Evolutionary conservation across 495 filamentous ascomycete genomes (phyloP).

Genomic region (Penicillium canariense): DNA sequence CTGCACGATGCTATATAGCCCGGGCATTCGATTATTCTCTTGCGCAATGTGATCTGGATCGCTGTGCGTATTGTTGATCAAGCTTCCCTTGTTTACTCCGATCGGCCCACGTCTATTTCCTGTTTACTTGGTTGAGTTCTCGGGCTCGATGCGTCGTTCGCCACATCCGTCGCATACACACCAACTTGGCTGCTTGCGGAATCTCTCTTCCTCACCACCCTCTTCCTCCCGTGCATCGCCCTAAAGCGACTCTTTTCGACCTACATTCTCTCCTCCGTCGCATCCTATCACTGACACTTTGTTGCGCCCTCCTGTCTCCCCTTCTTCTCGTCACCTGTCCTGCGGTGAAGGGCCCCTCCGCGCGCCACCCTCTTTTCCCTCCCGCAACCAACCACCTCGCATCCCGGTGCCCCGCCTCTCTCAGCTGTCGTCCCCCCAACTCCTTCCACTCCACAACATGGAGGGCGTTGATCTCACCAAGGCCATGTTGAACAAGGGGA

Average conservation of each 20-base stretch:
- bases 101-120: too few species aligned
- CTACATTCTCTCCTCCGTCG: too few species aligned
- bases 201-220: constrained; percentile 5
- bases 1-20: too few species aligned
- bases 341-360: constrained; percentile 8
- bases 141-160: constrained; percentile 8
- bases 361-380: constrained; percentile 17
- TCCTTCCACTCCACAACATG: constrained; percentile 50
- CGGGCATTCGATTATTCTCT: too few species aligned
- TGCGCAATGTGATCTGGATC: too few species aligned
- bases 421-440: constrained; percentile 17
- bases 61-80: too few species aligned
- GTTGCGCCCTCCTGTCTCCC: background rate
- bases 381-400: constrained; percentile 19
- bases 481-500: constrained; percentile 74
- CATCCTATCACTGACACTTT: too few species aligned
- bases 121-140: background rate
- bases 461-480: constrained; percentile 74
- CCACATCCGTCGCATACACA: constrained; percentile 24
- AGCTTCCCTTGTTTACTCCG: background rate
- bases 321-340: background rate
- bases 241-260: too few species aligned
- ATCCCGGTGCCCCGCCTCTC: constrained; percentile 27
- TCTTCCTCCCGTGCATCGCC: background rate
- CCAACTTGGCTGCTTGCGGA: constrained; percentile 28